Conservation (phyloP, 768 basidiomycete genomes). For the Filobasidium wieringae region DNA sequence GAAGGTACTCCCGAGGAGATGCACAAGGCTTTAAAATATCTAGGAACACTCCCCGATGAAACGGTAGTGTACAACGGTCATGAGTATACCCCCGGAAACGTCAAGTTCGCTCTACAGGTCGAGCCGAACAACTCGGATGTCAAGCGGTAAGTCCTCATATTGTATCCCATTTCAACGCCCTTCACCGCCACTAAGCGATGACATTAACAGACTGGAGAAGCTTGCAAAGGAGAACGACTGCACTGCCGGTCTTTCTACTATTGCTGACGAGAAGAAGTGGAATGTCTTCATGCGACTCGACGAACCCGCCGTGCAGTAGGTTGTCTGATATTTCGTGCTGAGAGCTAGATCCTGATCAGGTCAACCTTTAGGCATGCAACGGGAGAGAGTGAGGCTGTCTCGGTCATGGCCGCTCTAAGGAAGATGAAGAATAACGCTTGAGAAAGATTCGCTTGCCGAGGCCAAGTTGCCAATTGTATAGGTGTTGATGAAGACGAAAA, state of each 20-base stretch:
- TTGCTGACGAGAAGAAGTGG: conserved; percentile 86
- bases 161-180: background rate
- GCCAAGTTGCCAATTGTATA: no score
- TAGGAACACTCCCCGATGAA: conserved; percentile 61
- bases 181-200: background rate
- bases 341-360: background rate
- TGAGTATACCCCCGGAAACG: conserved; percentile 70
- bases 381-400: conserved; percentile 45
- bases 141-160: conserved; percentile 35
- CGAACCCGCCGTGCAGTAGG: conserved; percentile 54
- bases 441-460: background rate
- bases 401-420: conserved; percentile 62
- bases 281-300: conserved; percentile 85
- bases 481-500: no score
- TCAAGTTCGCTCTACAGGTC: conserved; percentile 51
- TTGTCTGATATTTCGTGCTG: conserved; percentile 9
- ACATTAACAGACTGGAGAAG: conserved; percentile 42
- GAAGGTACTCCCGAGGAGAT: conserved; percentile 54
- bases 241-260: conserved; percentile 73
- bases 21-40: conserved; percentile 59
- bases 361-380: conserved; percentile 45
- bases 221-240: conserved; percentile 51
- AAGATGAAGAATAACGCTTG: conserved; percentile 62
- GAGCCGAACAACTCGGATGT: conserved; percentile 50
- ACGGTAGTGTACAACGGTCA: conserved; percentile 82